Evolutionary conservation across 2,329 filamentous ascomycete genomes (phyloP).

Genomic region (Fusarium nurragi): DNA sequence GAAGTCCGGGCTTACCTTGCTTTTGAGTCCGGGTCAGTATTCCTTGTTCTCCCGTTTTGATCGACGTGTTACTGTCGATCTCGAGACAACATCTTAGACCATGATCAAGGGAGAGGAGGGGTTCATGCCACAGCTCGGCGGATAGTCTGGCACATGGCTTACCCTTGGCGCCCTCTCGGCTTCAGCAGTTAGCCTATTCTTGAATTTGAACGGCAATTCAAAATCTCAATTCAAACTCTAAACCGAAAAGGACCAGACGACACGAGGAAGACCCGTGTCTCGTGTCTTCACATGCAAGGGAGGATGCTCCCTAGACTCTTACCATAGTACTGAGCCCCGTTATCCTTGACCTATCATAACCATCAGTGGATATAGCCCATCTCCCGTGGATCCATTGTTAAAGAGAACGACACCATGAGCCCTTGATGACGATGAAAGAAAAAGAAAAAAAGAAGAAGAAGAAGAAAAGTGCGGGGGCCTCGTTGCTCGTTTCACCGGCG

Average conservation of each 20-base stretch:
- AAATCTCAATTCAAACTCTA: conserved; percentile 1
- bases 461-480: conserved; percentile 5
- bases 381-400: not conserved
- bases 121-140: not conserved
- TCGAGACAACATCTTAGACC: not conserved
- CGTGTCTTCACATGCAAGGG: conserved; percentile 21
- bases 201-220: not conserved
- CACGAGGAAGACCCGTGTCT: not conserved
- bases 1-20: not conserved
- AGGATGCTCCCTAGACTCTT: too few species aligned
- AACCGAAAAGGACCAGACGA: not conserved
- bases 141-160: not conserved
- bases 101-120: not conserved
- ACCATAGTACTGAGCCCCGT: conserved; percentile 18
- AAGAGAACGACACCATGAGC: conserved; percentile 22
- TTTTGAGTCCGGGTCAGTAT: not conserved
- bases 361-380: not conserved
- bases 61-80: not conserved
- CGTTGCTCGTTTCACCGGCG: not conserved
- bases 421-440: conserved; percentile 14
- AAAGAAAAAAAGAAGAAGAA: not conserved
- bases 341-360: not conserved
- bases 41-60: not conserved
- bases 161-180: not conserved
- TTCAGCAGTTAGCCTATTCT: not conserved